A percentile compares a stretch with the other conserved stretches of the same genome.
These are phyloP conservation scores for Lichina pygmaea DNA, from an alignment of 495 filamentous ascomycete genomes.

Conservation along the genomic window DNA sequence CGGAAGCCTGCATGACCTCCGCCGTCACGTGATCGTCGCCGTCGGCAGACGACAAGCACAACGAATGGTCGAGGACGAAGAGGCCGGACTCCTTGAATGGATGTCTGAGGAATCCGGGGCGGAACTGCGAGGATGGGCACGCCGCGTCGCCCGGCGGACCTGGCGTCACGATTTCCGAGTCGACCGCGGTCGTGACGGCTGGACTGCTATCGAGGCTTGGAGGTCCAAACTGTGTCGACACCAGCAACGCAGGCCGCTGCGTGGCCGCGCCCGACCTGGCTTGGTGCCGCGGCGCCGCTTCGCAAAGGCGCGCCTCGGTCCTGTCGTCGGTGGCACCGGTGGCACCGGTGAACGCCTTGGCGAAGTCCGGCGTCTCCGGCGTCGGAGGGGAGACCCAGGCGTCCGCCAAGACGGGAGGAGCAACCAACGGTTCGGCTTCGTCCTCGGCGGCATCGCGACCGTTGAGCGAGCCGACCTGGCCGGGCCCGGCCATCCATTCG, in stretches of 20 bases:
- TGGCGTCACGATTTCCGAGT: neutral
- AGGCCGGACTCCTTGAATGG: neutral
- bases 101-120: neutral
- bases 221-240: neutral
- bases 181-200: neutral
- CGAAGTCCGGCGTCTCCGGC: neutral
- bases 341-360: neutral
- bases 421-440: neutral
- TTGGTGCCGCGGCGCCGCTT: neutral
- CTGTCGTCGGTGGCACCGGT: neutral
- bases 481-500: constrained; percentile 27
- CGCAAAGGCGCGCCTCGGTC: neutral
- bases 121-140: neutral
- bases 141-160: neutral
- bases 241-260: neutral
- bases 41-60: neutral
- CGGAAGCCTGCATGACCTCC: neutral
- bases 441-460: neutral
- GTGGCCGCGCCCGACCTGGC: neutral
- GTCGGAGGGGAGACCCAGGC: neutral
- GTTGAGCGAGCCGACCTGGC: neutral
- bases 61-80: neutral
- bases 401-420: neutral
- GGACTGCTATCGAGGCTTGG: neutral
- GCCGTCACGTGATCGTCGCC: neutral